These are phyloP conservation scores for Kentomonas sorsogonicus DNA, from an alignment of 208 protist genomes.

Conservation along the genomic window DNA sequence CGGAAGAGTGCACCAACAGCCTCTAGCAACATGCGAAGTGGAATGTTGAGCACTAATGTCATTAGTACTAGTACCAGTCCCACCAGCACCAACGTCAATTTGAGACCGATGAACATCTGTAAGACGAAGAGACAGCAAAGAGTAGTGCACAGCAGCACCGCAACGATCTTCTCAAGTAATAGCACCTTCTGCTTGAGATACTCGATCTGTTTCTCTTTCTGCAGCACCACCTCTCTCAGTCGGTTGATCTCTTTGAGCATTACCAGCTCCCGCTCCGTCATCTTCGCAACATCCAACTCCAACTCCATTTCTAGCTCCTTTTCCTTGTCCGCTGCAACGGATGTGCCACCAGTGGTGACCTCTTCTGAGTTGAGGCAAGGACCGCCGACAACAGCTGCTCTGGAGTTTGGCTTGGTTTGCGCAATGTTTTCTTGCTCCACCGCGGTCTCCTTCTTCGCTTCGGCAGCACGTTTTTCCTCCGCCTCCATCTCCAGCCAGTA, in stretches of 20 bases:
- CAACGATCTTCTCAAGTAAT: conserved; percentile 54
- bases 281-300: conserved; percentile 1
- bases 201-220: conserved; percentile 54
- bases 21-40: conserved; percentile 37
- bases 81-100: conserved; percentile 46
- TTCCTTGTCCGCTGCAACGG: conserved; percentile 14
- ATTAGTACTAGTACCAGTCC: conserved; percentile 22
- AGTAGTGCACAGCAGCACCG: conserved; percentile 37
- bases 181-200: conserved; percentile 59
- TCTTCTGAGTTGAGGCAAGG: no score
- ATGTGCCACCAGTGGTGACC: no score
- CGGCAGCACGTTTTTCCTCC: no score
- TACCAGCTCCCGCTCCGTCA: conserved; percentile 18
- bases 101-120: conserved; percentile 47
- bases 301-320: conserved; percentile 26
- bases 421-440: no score
- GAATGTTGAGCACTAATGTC: conserved; percentile 41
- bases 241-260: conserved; percentile 25
- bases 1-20: conserved; percentile 47
- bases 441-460: no score
- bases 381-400: no score
- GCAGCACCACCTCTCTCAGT: conserved; percentile 21
- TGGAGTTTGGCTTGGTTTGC: no score
- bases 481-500: neutral
- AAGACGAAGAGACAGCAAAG: conserved; percentile 42